Evolutionary conservation across 352 stramenopile species (phyloP), one percentile per base, ranked within the genome.

Genomic region (Phytophthora crassamura): DNA sequence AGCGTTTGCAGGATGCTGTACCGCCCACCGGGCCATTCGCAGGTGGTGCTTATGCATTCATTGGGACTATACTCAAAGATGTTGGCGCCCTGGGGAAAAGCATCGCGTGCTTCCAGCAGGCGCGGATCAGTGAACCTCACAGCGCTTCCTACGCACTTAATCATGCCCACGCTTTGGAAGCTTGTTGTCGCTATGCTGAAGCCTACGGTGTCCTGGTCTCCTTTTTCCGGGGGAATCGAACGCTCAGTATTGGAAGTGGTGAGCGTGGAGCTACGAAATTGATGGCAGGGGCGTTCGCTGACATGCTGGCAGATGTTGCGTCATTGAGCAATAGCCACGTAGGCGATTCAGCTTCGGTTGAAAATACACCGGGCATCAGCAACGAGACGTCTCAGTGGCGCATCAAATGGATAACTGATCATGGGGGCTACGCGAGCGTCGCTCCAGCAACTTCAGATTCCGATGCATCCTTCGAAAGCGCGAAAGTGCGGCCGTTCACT

Each of bases 41-140:
- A 9, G 86, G 80, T 22, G 74, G 80, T 4, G 82, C 79, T 14
- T 93, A 92, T 40, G 86, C 84, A 11, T 94, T 89, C 56, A 78
- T 90, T 4, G 86, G 80, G 5, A 91, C 84, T 0, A 84, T 94
- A 58, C 39, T 91, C 7, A 94, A 93, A 53, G 86, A 94, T 40
- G 84, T 78, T 59, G 63, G 86, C 0, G 84, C 68, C 8, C 33
- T 93, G 15, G 73, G 88, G 9, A 69, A 79, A 5, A 78, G 73
- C 30, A 69, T 90, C 11, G 33, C 18, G 14, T 93, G 84, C 60
- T 92, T 91, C 54, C 69, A 84, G 28, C 71, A 80, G 20, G 77
- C 83, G 0, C 63, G 84, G n/a, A 14, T 46, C 4, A 64, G 75
- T 9, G 68, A 77, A 20, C 72, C 77, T 0, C 47, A 56, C n/a